These are phyloP conservation scores for Rasamsonia emersonii DNA, from an alignment of 2,329 filamentous ascomycete genomes.

Conservation along the genomic window DNA sequence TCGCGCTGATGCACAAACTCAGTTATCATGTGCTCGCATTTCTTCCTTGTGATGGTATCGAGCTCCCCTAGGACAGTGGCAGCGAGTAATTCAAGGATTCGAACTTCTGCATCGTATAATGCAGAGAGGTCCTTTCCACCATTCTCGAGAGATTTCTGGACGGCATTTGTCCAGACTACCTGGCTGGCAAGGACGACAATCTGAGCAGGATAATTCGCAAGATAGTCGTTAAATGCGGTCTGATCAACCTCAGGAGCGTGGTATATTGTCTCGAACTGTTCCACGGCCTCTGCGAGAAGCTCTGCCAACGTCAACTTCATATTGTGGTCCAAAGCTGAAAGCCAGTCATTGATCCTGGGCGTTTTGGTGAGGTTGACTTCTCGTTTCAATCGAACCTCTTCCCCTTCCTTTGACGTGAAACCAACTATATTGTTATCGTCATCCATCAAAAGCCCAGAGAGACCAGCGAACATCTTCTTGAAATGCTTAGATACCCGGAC, in stretches of 20 bases:
- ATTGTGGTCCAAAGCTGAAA: conserved; percentile 80
- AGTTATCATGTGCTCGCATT: conserved; percentile 97
- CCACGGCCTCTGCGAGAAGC: conserved; percentile 75
- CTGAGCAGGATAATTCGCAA: conserved; percentile 79
- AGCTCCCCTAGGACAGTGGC: conserved; percentile 85
- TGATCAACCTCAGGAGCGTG: conserved; percentile 61
- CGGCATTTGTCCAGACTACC: conserved; percentile 82
- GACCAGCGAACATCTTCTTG: conserved; percentile 99
- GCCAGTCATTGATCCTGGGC: conserved; percentile 97
- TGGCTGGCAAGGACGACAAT: conserved; percentile 93
- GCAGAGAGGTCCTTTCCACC: conserved; percentile 61
- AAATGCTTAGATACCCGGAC: conserved; percentile 95
- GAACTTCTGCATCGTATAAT: conserved; percentile 74
- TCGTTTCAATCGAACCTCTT: conserved; percentile 77
- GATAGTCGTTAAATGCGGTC: conserved; percentile 66
- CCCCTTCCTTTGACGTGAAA: conserved; percentile 91
- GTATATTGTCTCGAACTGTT: conserved; percentile 73
- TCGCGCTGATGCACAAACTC: conserved; percentile 98
- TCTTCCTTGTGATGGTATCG: conserved; percentile 78
- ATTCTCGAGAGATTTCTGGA: conserved; percentile 65
- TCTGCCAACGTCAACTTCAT: conserved; percentile 95
- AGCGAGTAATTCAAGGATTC: conserved; percentile 76
- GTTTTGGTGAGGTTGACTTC: conserved; percentile 89
- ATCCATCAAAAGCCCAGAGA: conserved; percentile 83
- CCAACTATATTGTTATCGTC: conserved; percentile 84